Percentiles rank a stretch among this genome's conserved stretches.
Conservation (phyloP, 441 rosid species). For the Erodium texanum region DNA sequence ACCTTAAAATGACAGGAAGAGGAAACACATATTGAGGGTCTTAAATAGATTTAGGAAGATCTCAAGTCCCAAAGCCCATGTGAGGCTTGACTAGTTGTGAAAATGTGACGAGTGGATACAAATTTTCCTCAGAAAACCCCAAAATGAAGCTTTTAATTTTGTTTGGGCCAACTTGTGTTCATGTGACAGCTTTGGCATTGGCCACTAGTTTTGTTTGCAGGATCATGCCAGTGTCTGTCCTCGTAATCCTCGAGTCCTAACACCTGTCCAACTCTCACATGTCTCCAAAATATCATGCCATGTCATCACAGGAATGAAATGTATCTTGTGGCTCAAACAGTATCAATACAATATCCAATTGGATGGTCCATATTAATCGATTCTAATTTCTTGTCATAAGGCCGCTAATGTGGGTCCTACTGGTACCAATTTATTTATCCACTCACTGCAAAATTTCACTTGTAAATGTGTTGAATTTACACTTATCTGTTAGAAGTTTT, state of each 20-base stretch:
- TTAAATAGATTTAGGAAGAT: not conserved
- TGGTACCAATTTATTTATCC: too few species aligned
- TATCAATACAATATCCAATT: not conserved
- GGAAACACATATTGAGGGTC: not conserved
- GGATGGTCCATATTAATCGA: not conserved
- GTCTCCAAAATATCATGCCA: not conserved
- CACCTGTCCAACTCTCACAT: not conserved
- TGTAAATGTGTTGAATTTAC: too few species aligned
- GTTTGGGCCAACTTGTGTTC: not conserved
- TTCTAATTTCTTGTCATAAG: too few species aligned
- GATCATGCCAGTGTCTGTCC: conserved; percentile 10
- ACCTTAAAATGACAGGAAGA: not conserved
- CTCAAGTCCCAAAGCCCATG: not conserved
- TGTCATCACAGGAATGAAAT: not conserved
- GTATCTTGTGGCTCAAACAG: not conserved
- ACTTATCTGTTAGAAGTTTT: too few species aligned
- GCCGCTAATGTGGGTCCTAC: too few species aligned
- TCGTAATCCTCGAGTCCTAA: conserved; percentile 12
- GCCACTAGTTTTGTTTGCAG: conserved; percentile 8
- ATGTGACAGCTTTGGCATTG: not conserved
- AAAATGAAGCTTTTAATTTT: not conserved
- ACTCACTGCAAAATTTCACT: too few species aligned
- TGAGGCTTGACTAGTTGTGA: not conserved
- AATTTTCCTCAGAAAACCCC: not conserved
- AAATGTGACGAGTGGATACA: not conserved